phyloP scores from a whole-genome alignment of 192 early-diverging fungal genomes.

The Lobosporangium transversale region DNA sequence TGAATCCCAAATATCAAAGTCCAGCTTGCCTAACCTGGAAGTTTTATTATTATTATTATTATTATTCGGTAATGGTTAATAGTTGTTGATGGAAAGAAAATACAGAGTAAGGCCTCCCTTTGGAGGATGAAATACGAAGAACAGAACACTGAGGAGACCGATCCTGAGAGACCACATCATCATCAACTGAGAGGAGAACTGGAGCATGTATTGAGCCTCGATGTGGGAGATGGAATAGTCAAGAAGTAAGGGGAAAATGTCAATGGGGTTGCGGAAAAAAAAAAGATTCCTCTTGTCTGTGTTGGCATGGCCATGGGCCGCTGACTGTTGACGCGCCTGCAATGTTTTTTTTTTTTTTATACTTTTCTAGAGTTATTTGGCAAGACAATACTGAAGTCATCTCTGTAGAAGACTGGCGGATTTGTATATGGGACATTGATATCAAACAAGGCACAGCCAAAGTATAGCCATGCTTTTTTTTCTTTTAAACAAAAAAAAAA shows the following conservation, averaged over 20 bases:
- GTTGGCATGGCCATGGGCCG: too few species aligned
- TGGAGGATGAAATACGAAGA: slow-evolving; percentile 45
- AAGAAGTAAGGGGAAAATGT: slow-evolving; percentile 28
- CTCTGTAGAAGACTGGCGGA: slow-evolving; percentile 48
- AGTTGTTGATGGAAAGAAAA: slow-evolving; percentile 38
- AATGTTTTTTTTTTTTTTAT: too few species aligned
- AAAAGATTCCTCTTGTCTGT: too few species aligned
- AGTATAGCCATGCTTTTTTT: too few species aligned
- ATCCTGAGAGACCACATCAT: slow-evolving; percentile 30
- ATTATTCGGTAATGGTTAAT: too few species aligned
- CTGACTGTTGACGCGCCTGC: too few species aligned
- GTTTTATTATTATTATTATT: too few species aligned
- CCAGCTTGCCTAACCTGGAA: too few species aligned
- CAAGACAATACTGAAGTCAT: slow-evolving; percentile 39
- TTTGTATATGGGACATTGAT: slow-evolving; percentile 63
- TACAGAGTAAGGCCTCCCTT: slow-evolving; percentile 32
- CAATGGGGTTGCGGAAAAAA: background rate
- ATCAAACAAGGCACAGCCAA: slow-evolving; percentile 53
- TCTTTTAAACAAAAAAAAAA: too few species aligned
- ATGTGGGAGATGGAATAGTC: slow-evolving; percentile 35
- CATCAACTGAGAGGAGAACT: slow-evolving; percentile 38
- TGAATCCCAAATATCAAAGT: too few species aligned
- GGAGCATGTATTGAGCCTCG: slow-evolving; percentile 44
- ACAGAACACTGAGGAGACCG: slow-evolving; percentile 18
- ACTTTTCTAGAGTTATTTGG: slow-evolving; percentile 34